These are phyloP conservation scores for Cymbopogon flexuosus DNA, from an alignment of 202 grass and related monocot genomes.

Conservation along the genomic window DNA sequence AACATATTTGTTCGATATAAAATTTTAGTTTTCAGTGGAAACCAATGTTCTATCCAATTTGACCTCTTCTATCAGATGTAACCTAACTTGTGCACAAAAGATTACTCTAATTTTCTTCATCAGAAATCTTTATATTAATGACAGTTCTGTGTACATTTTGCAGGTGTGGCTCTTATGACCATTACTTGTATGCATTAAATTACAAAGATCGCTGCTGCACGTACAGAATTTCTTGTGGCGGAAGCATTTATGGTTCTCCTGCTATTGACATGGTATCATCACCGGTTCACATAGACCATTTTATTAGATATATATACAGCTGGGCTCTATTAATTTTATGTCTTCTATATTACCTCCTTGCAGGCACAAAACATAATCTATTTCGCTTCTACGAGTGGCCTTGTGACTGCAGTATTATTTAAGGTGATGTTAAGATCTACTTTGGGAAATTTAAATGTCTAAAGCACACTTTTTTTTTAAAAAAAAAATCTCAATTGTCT, in stretches of 20 bases:
- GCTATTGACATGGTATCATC: conserved; percentile 54
- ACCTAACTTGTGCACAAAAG: neutral
- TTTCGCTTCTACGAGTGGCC: conserved; percentile 71
- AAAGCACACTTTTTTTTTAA: neutral
- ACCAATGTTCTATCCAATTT: neutral
- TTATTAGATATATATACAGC: neutral
- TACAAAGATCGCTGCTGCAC: conserved; percentile 58
- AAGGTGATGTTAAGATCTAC: conserved; percentile 42
- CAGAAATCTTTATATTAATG: neutral
- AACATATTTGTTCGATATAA: neutral
- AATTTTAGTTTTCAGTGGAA: neutral
- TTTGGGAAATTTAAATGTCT: neutral
- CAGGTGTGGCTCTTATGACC: conserved; percentile 95
- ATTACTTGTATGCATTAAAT: conserved; percentile 79
- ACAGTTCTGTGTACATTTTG: neutral
- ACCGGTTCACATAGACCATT: neutral
- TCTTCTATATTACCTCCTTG: conserved; percentile 10
- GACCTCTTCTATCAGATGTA: neutral
- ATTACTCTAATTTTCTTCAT: neutral
- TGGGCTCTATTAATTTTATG: neutral
- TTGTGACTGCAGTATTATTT: conserved; percentile 70
- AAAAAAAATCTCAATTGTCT: no score
- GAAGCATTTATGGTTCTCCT: conserved; percentile 94
- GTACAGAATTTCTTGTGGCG: conserved; percentile 86
- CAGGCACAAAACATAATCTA: conserved; percentile 60